Percentiles rank a stretch among this genome's conserved stretches.
Conservation (phyloP, 129 eudicot genomes). For the Tagetes patula region DNA sequence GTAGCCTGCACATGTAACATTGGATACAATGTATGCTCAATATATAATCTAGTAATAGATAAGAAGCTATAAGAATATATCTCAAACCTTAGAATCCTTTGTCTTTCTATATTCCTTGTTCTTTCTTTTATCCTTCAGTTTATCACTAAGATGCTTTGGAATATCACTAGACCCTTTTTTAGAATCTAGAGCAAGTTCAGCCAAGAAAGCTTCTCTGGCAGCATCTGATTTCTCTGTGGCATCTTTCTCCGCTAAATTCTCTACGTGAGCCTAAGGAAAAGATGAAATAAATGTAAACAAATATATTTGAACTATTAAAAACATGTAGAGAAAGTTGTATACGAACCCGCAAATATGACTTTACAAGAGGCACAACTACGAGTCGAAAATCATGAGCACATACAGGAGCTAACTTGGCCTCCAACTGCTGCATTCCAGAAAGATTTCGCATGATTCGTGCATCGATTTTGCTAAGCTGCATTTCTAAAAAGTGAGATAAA, state of each 20-base stretch:
- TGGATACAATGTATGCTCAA: conserved; percentile 6
- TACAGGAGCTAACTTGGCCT: conserved; percentile 66
- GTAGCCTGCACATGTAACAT: conserved; percentile 49
- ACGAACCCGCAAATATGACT: conserved; percentile 86
- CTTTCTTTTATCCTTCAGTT: conserved; percentile 78
- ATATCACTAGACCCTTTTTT: conserved; percentile 53
- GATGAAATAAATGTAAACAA: background rate
- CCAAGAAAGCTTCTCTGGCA: conserved; percentile 95
- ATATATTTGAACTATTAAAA: background rate
- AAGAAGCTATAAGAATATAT: conserved; percentile 8
- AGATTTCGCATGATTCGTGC: conserved; percentile 66
- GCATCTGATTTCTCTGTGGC: conserved; percentile 98
- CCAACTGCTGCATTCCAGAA: conserved; percentile 78
- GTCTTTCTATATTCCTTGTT: conserved; percentile 61
- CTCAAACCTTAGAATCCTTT: conserved; percentile 72
- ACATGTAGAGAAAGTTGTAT: conserved; percentile 4
- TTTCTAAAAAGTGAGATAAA: conserved; percentile 41
- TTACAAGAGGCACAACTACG: conserved; percentile 69
- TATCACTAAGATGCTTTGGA: conserved; percentile 63
- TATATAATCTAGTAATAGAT: conserved; percentile 2
- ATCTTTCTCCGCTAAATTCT: conserved; percentile 94
- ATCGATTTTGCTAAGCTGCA: conserved; percentile 94
- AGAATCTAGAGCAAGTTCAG: conserved; percentile 90
- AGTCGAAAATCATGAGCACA: conserved; percentile 67
- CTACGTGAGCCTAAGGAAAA: conserved; percentile 69